Base-by-base conservation (phyloP, 164 flowering plant genomes). In the Chimonanthus salicifolius region DNA sequence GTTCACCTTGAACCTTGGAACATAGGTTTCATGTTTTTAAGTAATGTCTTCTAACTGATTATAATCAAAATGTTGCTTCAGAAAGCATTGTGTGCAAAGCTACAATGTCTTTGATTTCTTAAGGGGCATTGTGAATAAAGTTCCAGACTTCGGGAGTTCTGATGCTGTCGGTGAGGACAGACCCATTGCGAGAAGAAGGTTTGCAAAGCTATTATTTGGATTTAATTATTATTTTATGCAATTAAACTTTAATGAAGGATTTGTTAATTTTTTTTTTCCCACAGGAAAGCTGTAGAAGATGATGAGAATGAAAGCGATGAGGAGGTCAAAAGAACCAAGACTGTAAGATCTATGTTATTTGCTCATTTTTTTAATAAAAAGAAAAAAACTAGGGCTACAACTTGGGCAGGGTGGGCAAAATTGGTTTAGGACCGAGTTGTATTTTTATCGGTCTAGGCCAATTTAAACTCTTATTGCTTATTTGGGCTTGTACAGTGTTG, bases 51-150 rank as follows among this genome's bases (percentile, higher is more conserved):
- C 16, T 63, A 63, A 63, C 11, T 63, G 9, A 10, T 51, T 49
- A 13, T 62, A 21, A 6, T 65, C 69, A 20, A 47, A 69, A 58
- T 71, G 63, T 43, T 67, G 20, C 74, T 77, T 62, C 87, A 86
- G 88, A 75, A 86, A 86, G 68, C 87, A 86, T 75, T 96, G 99
- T 81, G 97, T 96, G 15, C 94, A 96, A 33, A 90, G 92, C 79
- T 89, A 86, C 70, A 94, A 87, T 74, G 97, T 94, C 60, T 96
- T 89, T 80, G 99, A 96, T 81, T 96, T 96, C 79, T 88, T 96
- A 82, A 87, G 82, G 78, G 99, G 92, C 58, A 88, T 91, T 73
- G 99, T 96, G 68, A 87, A 88, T 82, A 89, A 88, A 80, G 99
- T 96, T 79, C 99, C 99, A 20, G 99, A 94, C 77, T 85, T 90